Evolutionary conservation across 495 filamentous ascomycete species (phyloP), one percentile per base, ranked within the genome.

Genomic region (Elasticomyces elasticus): DNA sequence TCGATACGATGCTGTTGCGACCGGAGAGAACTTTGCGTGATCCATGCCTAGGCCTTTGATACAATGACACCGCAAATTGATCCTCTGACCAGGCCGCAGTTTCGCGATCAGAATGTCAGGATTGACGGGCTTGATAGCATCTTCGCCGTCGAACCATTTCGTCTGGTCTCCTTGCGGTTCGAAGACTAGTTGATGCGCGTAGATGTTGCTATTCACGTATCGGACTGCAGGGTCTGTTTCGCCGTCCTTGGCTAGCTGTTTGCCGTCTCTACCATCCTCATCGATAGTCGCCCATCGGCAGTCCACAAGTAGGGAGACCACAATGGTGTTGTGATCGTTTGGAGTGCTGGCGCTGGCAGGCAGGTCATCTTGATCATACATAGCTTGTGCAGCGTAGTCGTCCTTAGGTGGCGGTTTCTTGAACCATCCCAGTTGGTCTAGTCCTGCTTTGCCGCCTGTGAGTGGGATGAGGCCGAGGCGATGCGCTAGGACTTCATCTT

Each of bases 11-110:
- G 92, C 91, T 0, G 94, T 95, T 4, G 91, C 90, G 19, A 99
- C 94, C 25, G 94, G 94, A 0, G 87, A 94, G 75, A 91, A 99
- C 67, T 99, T 99, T 44, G 94, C 86, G 69, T 99, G 94, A 71
- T 97, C 92, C 52, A 82, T 84, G 15, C 94, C 94, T 51, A 92
- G 83, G 23, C 94, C 94, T 70, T 95, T 96, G 69, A 91, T 79
- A 69, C 86, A 87, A 71, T 94, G 89, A 77, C 91, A 79, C 54
- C 84, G 78, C 52, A 95, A 67, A 52, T 86, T 75, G 59, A 99
- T 83, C 58, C 79, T 77, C 74, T 99, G 94, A 0, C 86, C 87
- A 0, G 94, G 94, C 30, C 94, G 82, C 62, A 99, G 72, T 71
- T 99, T 99, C 52, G 89, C 89, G 62, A 99, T 79, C 24, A 99